Percentiles rank a stretch among this genome's conserved stretches.
phyloP scores from a whole-genome alignment of 495 filamentous ascomycete genomes.

The Penicillium tannophilum region DNA sequence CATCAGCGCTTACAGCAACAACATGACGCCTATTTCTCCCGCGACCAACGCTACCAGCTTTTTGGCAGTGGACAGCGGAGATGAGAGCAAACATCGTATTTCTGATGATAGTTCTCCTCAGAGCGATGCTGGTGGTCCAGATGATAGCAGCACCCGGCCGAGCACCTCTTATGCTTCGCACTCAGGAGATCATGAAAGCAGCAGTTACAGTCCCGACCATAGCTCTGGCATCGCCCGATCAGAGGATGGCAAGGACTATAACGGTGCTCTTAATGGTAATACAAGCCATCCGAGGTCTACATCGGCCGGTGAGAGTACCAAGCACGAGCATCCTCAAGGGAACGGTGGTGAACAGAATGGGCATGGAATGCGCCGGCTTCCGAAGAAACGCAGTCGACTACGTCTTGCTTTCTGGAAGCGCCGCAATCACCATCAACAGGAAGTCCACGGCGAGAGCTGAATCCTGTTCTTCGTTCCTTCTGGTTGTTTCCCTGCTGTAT shows the following conservation, averaged over 20 bases:
- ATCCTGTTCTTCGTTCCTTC: constrained; percentile 4
- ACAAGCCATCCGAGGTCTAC: constrained; percentile 36
- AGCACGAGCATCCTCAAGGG: constrained; percentile 24
- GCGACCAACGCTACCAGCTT: constrained; percentile 56
- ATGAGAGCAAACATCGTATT: constrained; percentile 37
- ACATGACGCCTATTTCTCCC: constrained; percentile 49
- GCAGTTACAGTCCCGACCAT: constrained; percentile 22
- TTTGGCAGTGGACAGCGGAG: constrained; percentile 50
- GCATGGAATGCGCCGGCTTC: constrained; percentile 29
- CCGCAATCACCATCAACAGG: constrained; percentile 38
- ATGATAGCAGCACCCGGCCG: constrained; percentile 33
- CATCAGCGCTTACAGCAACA: constrained; percentile 46
- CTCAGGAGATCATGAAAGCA: constrained; percentile 22
- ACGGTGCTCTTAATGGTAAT: constrained; percentile 27
- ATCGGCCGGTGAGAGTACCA: constrained; percentile 33
- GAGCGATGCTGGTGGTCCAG: constrained; percentile 29
- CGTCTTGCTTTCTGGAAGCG: constrained; percentile 52
- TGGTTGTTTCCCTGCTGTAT: constrained; percentile 18
- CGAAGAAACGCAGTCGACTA: constrained; percentile 45
- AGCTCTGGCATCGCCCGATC: constrained; percentile 19
- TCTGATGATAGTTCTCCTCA: constrained; percentile 34
- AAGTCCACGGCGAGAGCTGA: constrained; percentile 44
- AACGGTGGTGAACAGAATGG: constrained; percentile 28
- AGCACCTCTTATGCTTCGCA: constrained; percentile 33
- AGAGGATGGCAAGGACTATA: constrained; percentile 34